These are phyloP conservation scores for Tolypocladium ophioglossoides DNA, from an alignment of 2,329 filamentous ascomycete species.

Conservation along the genomic window DNA sequence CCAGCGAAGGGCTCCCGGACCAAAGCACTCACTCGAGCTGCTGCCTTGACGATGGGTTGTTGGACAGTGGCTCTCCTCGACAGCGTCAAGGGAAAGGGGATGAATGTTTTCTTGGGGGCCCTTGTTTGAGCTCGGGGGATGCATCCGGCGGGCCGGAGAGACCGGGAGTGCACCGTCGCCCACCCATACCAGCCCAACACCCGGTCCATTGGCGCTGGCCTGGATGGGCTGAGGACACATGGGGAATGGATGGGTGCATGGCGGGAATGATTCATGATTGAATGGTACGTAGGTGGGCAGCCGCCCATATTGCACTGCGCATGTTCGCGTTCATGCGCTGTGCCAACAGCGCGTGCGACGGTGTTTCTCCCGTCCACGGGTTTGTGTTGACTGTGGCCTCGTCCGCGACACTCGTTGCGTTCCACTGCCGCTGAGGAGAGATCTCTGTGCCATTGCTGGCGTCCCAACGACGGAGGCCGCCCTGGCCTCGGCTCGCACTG, in stretches of 20 bases:
- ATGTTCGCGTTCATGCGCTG: neutral
- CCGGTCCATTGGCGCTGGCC: neutral
- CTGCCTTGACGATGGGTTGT: neutral
- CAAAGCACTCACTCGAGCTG: neutral
- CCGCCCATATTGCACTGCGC: neutral
- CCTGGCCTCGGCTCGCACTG: neutral
- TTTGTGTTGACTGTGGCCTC: neutral
- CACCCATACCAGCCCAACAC: neutral
- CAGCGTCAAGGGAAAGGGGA: slow-evolving; percentile 3
- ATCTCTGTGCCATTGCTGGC: neutral
- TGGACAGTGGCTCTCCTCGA: neutral
- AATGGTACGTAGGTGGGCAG: neutral
- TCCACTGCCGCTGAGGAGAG: neutral
- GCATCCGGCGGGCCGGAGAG: neutral
- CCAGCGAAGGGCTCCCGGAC: neutral
- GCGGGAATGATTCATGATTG: neutral
- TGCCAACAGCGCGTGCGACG: neutral
- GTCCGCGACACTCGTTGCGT: neutral
- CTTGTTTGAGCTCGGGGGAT: neutral
- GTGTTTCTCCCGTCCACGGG: neutral
- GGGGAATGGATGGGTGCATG: neutral
- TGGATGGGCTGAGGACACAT: neutral
- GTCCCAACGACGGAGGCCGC: neutral
- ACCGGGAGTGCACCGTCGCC: neutral
- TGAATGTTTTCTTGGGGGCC: slow-evolving; percentile 5